Evolutionary conservation across 768 basidiomycete genomes (phyloP), one percentile per base, ranked within the genome.

Genomic region (Neoboletus subvelutipes): DNA sequence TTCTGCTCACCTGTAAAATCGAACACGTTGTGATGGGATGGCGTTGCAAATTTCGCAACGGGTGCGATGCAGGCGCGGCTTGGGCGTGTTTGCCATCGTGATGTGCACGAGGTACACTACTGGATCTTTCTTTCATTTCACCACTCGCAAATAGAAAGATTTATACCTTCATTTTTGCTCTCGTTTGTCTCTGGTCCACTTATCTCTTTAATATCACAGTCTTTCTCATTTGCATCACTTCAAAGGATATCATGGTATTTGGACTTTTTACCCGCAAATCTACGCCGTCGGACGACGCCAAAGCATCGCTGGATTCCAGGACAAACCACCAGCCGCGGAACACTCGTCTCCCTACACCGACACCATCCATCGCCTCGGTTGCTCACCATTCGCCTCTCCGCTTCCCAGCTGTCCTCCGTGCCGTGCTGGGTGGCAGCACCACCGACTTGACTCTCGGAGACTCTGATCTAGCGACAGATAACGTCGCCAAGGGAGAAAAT

Each of bases 271-370:
- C 69, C 11, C 71, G 76, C 58, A 80, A 75, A 51, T 67, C 65
- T 5, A 50, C 56, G 3, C 37, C 39, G n/a, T n/a, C n/a, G 26
- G 58, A 56, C 55, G 52, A 54, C 37, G 26, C 56, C 18, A 11
- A 58, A 5, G 51, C 65, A 45, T 47, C 62, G 6, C 37, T 50
- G 22, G 57, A 54, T 2, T 8, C 43, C 7, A 58, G 26, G 49
- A 40, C 61, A 11, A 41, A 33, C 42, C 52, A 55, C 31, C 56
- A 56, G 12, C 46, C 13, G 20, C 46, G 22, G 13, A 36, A 18
- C 26, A 42, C 61, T 8, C 81, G 82, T 65, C 75, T 80, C 12
- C 80, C 82, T 17, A 85, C 84, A 1, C 81, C 82, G 0, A 79
- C 83, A 0, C 80, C 84, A 0, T 83, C 83, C 18, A 66, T 77